Evolutionary conservation across 2,329 filamentous ascomycete genomes (phyloP), one percentile per base, ranked within the genome.

Genomic region (Rhynchosporium graminicola): DNA sequence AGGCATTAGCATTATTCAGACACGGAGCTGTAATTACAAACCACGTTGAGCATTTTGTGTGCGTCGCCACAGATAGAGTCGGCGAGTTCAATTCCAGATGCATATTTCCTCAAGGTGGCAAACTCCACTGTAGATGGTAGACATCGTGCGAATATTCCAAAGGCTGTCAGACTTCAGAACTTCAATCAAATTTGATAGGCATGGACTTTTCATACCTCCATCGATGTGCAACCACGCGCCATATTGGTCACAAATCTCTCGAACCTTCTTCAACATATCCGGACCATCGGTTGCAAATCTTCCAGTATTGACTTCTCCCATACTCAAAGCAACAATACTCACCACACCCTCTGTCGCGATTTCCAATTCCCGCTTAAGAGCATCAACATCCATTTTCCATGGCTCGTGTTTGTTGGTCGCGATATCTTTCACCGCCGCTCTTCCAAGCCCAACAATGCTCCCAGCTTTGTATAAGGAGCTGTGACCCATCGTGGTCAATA

Each of bases 11-110:
- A 36, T 31, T 9, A 10, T 33, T n/a, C n/a, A 12, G 26, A 20
- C 15, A 42, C 31, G 46, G 46, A 31, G n/a, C 33, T 40, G 38
- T 12, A 10, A 57, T 52, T 31, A 81, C 84, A 64, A 75, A 87
- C 86, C 51, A 97, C 92, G 69, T 97, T 97, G 64, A 98, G 82
- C n/a, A 97, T 78, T 73, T 97, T 97, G 76, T 98, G 94, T 0
- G 84, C 90, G 71, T 97, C 93, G 2, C 90, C 87, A 0, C 91
- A 88, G 68, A 97, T 92, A 57, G 91, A 96, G 73, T 97, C 92
- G 3, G 90, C 92, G 2, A 96, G 79, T 65, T 96, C 88, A 12
- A 97, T 75, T 0, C 90, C 91, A 3, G 83, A 80, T 1, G 77
- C 81, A 63, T 76, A 80, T 42, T 73, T 76, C 62, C 76, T 86